phyloP scores from a whole-genome alignment of 75 land plant species.

The Picea sitchensis region DNA sequence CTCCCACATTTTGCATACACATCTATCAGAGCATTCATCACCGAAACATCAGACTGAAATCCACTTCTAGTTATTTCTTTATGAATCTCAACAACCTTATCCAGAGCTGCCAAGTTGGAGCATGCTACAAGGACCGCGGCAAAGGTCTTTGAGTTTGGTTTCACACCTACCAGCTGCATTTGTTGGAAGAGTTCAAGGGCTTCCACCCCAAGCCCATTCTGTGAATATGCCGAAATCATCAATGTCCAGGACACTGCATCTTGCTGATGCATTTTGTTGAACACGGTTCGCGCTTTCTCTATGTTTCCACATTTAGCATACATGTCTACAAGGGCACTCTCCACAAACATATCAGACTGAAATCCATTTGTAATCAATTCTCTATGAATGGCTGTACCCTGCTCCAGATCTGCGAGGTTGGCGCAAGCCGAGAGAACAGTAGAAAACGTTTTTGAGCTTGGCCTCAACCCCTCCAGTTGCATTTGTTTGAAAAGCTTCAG shows the following conservation, averaged over 20 bases:
- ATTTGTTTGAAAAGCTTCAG: conserved; percentile 1
- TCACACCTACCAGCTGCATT: conserved; percentile 12
- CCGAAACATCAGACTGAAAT: conserved; percentile 2
- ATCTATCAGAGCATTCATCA: conserved; percentile 14
- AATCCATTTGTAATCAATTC: conserved; percentile 10
- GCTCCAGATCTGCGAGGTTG: conserved; percentile 8
- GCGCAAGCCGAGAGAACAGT: conserved; percentile 15
- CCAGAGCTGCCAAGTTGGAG: conserved; percentile 16
- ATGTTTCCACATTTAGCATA: conserved; percentile 22
- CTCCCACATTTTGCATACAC: conserved; percentile 23
- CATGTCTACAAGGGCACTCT: conserved; percentile 21
- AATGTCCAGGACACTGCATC: conserved; percentile 15
- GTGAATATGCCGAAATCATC: conserved; percentile 14
- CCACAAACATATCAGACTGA: conserved; percentile 12
- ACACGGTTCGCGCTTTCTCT: conserved; percentile 11
- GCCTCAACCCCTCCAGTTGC: not conserved
- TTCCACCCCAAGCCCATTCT: conserved; percentile 10
- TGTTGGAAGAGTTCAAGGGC: conserved; percentile 12
- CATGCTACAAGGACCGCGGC: conserved; percentile 10
- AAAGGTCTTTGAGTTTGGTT: conserved; percentile 15
- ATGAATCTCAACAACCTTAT: conserved; percentile 14
- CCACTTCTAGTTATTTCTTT: conserved; percentile 1
- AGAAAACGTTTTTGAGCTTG: conserved; percentile 9
- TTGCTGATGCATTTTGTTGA: conserved; percentile 5
- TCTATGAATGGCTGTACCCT: conserved; percentile 10